phyloP scores from a whole-genome alignment of 2,329 filamentous ascomycete species.

The Arthrobotrys conoides region DNA sequence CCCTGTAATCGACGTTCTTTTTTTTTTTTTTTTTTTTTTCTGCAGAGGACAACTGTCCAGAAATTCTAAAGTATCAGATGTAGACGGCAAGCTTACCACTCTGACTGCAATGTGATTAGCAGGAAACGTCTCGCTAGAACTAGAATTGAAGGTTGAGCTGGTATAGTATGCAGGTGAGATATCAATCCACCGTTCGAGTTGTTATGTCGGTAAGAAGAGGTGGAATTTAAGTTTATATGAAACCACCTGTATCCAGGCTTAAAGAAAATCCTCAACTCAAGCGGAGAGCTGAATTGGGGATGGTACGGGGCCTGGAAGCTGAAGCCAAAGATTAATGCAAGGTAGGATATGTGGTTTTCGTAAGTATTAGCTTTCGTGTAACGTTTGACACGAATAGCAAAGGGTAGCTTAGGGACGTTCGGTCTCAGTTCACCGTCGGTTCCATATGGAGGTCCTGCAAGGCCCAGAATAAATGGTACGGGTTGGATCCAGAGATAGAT shows the following conservation, averaged over 20 bases:
- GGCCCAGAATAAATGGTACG: slow-evolving; percentile 28
- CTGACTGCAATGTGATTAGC: slow-evolving; percentile 22
- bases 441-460: neutral
- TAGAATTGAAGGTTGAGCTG: neutral
- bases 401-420: slow-evolving; percentile 20
- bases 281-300: slow-evolving; percentile 6
- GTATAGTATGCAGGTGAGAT: neutral
- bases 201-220: slow-evolving; percentile 30
- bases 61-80: neutral
- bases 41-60: neutral
- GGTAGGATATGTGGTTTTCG: slow-evolving; percentile 11
- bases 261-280: slow-evolving; percentile 28
- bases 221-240: neutral
- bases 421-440: slow-evolving; percentile 15
- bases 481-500: slow-evolving; percentile 10
- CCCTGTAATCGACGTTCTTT: neutral
- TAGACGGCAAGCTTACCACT: slow-evolving; percentile 51
- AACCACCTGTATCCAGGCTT: slow-evolving; percentile 42
- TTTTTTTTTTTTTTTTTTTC: neutral
- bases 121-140: neutral
- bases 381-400: slow-evolving; percentile 37
- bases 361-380: slow-evolving; percentile 55
- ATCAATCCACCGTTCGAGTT: neutral
- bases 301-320: slow-evolving; percentile 38
- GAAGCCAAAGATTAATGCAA: neutral